Evolutionary conservation across 2,329 filamentous ascomycete species (phyloP).

Genomic region (Aspergillus sp.): DNA sequence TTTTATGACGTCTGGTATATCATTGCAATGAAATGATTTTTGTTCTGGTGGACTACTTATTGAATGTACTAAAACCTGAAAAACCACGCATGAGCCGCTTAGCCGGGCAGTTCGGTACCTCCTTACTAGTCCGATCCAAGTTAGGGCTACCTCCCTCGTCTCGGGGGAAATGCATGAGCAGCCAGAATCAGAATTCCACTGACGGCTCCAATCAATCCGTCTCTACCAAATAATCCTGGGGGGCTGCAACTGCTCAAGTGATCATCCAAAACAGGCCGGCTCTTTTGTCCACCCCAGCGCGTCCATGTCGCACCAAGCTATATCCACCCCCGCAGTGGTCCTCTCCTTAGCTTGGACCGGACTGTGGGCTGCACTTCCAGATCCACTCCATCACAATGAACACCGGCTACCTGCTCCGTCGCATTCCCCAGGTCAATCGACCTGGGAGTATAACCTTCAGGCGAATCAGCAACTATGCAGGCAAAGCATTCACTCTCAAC

Average conservation of each 20-base stretch:
- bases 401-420: neutral
- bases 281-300: neutral
- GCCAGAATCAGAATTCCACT: too few relatives aligned
- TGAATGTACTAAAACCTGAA: too few relatives aligned
- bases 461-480: neutral
- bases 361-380: neutral
- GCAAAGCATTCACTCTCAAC: slow-evolving; percentile 50
- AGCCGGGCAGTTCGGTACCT: too few relatives aligned
- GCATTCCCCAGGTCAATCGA: neutral
- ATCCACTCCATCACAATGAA: neutral
- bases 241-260: neutral
- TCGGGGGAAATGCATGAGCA: too few relatives aligned
- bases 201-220: too few relatives aligned
- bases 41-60: too few relatives aligned
- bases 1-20: too few relatives aligned
- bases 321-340: neutral
- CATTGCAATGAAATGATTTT: too few relatives aligned
- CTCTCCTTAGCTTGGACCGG: neutral
- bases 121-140: too few relatives aligned
- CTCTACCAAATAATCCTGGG: too few relatives aligned
- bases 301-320: neutral
- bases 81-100: too few relatives aligned
- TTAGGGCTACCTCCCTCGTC: too few relatives aligned
- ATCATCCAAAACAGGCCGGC: neutral
- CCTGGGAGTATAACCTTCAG: neutral